phyloP scores from a whole-genome alignment of 2,329 filamentous ascomycete genomes.

The Colletotrichum lindemuthianum region DNA sequence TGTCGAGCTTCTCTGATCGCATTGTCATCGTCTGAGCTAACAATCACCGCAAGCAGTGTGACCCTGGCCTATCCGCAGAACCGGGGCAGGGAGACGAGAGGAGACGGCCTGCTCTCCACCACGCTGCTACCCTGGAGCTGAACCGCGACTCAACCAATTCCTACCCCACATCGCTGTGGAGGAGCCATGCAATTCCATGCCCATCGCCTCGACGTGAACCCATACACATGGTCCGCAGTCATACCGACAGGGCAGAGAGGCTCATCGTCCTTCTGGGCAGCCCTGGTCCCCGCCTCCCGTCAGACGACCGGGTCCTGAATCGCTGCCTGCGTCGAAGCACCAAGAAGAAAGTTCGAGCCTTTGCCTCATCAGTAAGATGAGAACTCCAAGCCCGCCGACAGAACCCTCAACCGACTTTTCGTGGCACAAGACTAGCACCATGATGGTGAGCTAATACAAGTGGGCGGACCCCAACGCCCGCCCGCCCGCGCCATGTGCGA shows the following conservation, averaged over 20 bases:
- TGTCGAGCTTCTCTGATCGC: too few relatives aligned
- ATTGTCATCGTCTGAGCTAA: too few relatives aligned
- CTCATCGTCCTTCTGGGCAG: neutral
- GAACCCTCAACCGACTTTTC: neutral
- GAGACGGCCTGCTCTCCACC: too few relatives aligned
- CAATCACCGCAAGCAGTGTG: too few relatives aligned
- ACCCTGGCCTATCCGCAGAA: too few relatives aligned
- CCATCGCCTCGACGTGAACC: neutral
- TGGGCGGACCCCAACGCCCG: neutral
- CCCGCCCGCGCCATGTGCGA: neutral
- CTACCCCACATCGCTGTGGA: too few relatives aligned
- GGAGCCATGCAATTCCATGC: constrained; percentile 5
- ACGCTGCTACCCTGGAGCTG: too few relatives aligned
- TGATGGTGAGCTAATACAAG: neutral
- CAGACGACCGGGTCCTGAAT: constrained; percentile 27
- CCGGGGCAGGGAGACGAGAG: too few relatives aligned
- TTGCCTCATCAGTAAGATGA: constrained; percentile 16
- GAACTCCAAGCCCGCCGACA: neutral
- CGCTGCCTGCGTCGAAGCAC: constrained; percentile 17
- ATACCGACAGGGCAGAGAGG: constrained; percentile 19
- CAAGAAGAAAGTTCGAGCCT: constrained; percentile 27
- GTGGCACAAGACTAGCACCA: neutral
- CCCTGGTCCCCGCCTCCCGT: constrained; percentile 10
- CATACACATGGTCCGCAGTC: neutral
- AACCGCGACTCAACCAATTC: too few relatives aligned